phyloP scores from a whole-genome alignment of 1,284 basidiomycete species.

The Ceratobasidium sp. region DNA sequence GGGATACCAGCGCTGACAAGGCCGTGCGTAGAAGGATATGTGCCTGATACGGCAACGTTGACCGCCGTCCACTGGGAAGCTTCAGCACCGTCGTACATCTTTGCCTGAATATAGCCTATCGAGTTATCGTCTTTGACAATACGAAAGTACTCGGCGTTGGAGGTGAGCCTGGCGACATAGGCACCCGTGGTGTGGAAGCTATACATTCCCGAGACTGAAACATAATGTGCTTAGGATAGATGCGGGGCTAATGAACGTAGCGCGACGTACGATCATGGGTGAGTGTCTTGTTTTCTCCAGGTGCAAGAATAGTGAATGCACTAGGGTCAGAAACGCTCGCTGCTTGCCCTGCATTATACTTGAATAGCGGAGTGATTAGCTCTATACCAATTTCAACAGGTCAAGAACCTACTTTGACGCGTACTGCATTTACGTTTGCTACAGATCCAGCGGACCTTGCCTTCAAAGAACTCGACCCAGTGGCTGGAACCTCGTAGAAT shows the following conservation, averaged over 20 bases:
- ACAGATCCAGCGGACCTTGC: conserved; percentile 3
- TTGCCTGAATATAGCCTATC: conserved; percentile 33
- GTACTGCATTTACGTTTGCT: conserved; percentile 27
- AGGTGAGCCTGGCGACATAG: conserved; percentile 23
- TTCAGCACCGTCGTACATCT: conserved; percentile 23
- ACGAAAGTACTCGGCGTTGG: conserved; percentile 35
- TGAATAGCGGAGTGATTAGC: background rate
- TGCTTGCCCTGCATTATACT: conserved; percentile 21
- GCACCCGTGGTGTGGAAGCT: conserved; percentile 31
- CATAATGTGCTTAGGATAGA: background rate
- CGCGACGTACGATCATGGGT: conserved; percentile 40
- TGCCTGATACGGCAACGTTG: conserved; percentile 14
- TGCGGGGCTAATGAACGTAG: background rate
- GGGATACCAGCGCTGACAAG: conserved; percentile 21
- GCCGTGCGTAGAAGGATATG: conserved; percentile 19
- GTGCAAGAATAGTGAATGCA: conserved; percentile 29
- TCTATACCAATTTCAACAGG: background rate
- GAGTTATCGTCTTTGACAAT: conserved; percentile 27
- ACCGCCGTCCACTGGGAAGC: conserved; percentile 34
- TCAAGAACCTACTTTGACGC: conserved; percentile 15
- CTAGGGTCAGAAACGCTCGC: conserved; percentile 32
- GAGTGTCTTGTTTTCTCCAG: conserved; percentile 41
- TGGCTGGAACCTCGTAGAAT: conserved; percentile 20
- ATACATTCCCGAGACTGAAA: conserved; percentile 41
- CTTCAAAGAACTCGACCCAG: background rate